Base-by-base conservation (phyloP, 2,329 filamentous ascomycete genomes). In the Penicillium digitatum region DNA sequence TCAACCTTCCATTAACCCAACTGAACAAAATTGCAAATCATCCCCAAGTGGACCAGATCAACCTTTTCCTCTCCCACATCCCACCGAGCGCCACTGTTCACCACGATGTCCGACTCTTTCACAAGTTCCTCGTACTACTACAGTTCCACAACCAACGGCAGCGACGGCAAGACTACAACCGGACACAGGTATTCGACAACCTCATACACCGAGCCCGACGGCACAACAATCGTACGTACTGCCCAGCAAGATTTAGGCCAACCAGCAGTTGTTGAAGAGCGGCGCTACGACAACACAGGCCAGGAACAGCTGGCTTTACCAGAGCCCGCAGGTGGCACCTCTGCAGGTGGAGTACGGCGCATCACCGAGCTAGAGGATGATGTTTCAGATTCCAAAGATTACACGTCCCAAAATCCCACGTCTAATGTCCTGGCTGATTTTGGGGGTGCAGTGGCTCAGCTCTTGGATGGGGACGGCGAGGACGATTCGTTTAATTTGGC, bases 211-310 rank as follows among this genome's bases (percentile, higher is more conserved):
- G 63, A 71, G 18, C 61, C 62, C 0, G 62, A 71, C 43, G 71
- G 71, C 20, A 66, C 61, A 22, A 73, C 69, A 2, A 58, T 66
- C 48, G 67, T 73, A 7, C 69, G 69, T 40, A 72, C 70, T 12
- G 65, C 67, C 1, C 62, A 64, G 20, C 70, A 74, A 50, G 70
- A 72, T 32, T 62, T 74, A 3, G 71, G 71, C 24, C 59, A 70
- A 32, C 69, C 70, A 6, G 60, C 66, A 10, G 52, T 70, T 7
- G 50, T 72, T 16, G 70, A 73, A 52, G 70, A 74, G 49, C 63
- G 65, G 1, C 67, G 63, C 8, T 74, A 68, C 56, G 70, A 74
- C 55, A 59, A 57, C 6, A 63, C 64, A 4, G 71, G 71, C 10
- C 66, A 71, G 52, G 68, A 72, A 45, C 57, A 67, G 31, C 51